Evolutionary conservation across 306 rosid species (phyloP).

Genomic region (Corylus avellana): DNA sequence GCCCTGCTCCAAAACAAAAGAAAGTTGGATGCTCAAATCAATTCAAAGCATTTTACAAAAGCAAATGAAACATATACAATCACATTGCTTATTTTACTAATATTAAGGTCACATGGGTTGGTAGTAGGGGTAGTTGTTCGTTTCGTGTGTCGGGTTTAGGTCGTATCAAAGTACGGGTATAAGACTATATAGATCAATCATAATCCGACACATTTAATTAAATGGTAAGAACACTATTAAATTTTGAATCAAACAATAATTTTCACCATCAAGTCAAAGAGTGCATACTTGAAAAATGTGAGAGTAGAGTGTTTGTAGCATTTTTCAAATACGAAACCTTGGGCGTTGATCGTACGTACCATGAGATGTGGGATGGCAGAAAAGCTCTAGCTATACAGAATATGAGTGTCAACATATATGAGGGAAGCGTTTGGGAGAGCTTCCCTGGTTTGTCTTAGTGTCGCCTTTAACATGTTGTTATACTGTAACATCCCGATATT

Average conservation of each 20-base stretch:
- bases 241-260: no score
- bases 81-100: no score
- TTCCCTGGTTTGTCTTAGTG: constrained; percentile 42
- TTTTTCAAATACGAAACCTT: background rate
- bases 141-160: no score
- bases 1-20: constrained; percentile 40
- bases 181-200: no score
- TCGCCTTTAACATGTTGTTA: constrained; percentile 51
- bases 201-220: no score
- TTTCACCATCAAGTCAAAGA: no score
- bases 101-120: no score
- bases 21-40: background rate
- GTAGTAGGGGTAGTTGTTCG: no score
- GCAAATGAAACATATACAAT: background rate
- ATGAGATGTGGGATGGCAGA: constrained; percentile 52
- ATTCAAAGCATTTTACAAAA: background rate
- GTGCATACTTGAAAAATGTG: no score
- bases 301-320: no score
- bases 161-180: no score
- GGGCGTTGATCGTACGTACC: constrained; percentile 42
- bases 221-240: no score
- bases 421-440: constrained; percentile 52
- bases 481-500: constrained; percentile 15
- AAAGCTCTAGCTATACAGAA: constrained; percentile 62
- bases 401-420: constrained; percentile 61